Evolutionary conservation across 768 basidiomycete genomes (phyloP), one percentile per base, ranked within the genome.

Genomic region (Boletus rubroflammeus): DNA sequence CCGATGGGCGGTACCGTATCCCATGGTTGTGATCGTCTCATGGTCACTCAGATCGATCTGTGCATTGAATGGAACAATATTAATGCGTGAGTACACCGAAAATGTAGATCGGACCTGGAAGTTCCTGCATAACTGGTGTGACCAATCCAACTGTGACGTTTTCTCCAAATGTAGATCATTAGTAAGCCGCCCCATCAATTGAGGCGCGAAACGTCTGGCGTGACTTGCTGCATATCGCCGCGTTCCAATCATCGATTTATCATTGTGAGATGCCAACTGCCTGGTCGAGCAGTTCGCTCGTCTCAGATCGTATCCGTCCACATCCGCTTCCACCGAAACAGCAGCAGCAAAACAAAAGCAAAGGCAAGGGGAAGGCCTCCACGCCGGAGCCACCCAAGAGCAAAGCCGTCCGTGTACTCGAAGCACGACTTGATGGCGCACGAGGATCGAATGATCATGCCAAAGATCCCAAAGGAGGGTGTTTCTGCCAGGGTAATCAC

Each of bases 401-500:
- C 67, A 74, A 68, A 55, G 75, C 74, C 32, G 75, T 87, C 14
- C 68, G 68, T 5, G 60, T 56, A 23, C 72, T 88, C 17, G 82
- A 86, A 59, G 60, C 67, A 7, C 67, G 83, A 38, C 67, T 80
- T 31, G 60, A 69, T n/a, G 75, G 69, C 5, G 65, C 83, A 23
- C 64, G 63, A 15, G 65, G 63, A 14, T 63, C 72, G 3, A 66
- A 66, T n/a, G 72, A 71, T 0, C 65, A 50, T 0, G 64, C 70
- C 38, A 79, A 70, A 52, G 85, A 88, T 67, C 78, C 82, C 0
- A 80, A 78, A 38, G 81, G 82, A 5, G 85, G 86, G 0, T 89
- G 86, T 62, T 88, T 85, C 62, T 89, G 86, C 60, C 80, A 82
- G 72, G 84, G 86, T 82, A 49, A 31, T 52, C 60, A 0, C 19